Evolutionary conservation across 257 asterid genomes (phyloP), one percentile per base, ranked within the genome.

Genomic region (Solanum pimpinellifolium): DNA sequence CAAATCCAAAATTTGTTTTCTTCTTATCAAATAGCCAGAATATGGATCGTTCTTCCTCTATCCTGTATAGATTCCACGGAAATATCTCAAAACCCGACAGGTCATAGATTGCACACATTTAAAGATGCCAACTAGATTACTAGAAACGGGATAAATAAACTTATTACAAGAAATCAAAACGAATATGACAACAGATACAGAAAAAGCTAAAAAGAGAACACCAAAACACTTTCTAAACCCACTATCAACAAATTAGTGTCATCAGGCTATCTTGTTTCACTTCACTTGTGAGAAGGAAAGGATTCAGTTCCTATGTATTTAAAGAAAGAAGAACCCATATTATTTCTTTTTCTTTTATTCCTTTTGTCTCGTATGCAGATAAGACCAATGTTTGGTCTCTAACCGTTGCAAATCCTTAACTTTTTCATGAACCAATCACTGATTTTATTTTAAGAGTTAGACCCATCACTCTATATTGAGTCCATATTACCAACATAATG

Each of bases 1-100:
- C 92, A 87, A 91, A 90, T 89, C 93, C 83, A 76, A 84, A 90
- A 86, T 47, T 18, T 52, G 20, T 80, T 80, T 47, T 31, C 68
- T 23, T 80, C 68, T 29, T 6, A 47, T 9, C 62, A 11, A 77
- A 44, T 15, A 44, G 33, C 16, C 44, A 47, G 44, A 75, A 47
- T 47, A 46, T 33, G 44, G 39, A 47, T 47, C 49, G 7, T 16
- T 29, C 60, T 80, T 11, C 68, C 85, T 80, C 85, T 80, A 47
- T 18, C 44, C 85, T 80, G 68, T 47, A 80, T 47, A 80, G 29
- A 80, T 80, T 80, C 68, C 68, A 47, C 21, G 9, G 68, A 47
- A 49, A 47, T 80, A 47, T 20, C 41, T 80, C 85, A 80, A 77
- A 76, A 77, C 62, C 83, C 31, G 9, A 77, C 83, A 77, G 83